Conservation (phyloP, 139 green algal species). For the Chlorella sorokiniana region DNA sequence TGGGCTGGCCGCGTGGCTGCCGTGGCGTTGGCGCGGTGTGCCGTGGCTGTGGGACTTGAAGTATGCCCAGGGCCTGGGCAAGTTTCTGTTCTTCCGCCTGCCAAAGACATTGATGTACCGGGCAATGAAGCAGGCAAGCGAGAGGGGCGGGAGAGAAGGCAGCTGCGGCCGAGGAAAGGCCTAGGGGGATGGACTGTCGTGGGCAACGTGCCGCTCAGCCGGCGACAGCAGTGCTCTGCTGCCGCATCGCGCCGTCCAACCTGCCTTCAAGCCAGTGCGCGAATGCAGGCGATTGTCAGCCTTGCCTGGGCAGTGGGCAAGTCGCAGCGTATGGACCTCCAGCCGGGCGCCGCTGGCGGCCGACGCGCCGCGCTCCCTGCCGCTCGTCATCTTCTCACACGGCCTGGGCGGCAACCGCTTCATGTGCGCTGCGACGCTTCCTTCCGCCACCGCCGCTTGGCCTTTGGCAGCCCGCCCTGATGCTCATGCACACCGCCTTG, state of each 20-base stretch:
- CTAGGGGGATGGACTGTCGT: no score
- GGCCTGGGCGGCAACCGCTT: conserved; percentile 61
- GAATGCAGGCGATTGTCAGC: background rate
- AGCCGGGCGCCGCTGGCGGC: conserved; percentile 11
- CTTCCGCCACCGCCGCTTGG: no score
- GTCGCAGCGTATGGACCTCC: conserved; percentile 13
- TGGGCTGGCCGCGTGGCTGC: background rate
- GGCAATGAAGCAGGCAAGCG: background rate
- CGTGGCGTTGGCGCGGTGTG: background rate
- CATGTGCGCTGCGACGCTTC: conserved; percentile 39
- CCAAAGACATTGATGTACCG: conserved; percentile 1
- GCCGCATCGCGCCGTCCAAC: no score
- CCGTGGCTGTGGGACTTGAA: conserved; percentile 11
- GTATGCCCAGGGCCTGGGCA: conserved; percentile 11
- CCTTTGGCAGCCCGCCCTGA: no score
- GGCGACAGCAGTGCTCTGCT: no score
- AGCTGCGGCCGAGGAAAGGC: background rate
- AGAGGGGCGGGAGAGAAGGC: background rate
- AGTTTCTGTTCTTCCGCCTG: conserved; percentile 30
- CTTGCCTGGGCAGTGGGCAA: conserved; percentile 5
- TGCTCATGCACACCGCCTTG: no score
- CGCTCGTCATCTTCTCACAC: conserved; percentile 60
- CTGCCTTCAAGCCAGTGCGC: no score
- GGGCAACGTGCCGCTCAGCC: no score
- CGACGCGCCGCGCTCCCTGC: background rate